Evolutionary conservation across 768 basidiomycete genomes (phyloP).

Genomic region (Xerocomellus intermedius): DNA sequence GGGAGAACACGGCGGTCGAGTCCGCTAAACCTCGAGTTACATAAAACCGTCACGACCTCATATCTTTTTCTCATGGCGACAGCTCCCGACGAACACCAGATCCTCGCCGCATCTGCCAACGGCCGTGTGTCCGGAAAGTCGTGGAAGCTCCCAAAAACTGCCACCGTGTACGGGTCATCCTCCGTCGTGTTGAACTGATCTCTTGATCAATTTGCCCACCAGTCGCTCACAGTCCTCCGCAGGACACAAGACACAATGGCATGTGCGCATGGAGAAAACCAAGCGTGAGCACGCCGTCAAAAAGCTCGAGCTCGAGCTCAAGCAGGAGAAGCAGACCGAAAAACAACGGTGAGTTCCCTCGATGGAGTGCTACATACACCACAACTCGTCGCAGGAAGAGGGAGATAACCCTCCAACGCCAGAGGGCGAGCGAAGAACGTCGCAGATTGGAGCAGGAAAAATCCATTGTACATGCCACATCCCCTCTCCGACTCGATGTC

Average conservation of each 20-base stretch:
- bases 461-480: constrained; percentile 19
- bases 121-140: constrained; percentile 70
- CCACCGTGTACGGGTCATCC: constrained; percentile 45
- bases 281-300: constrained; percentile 68
- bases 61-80: constrained; percentile 21
- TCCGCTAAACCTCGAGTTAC: constrained; percentile 11
- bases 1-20: no score
- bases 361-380: background rate
- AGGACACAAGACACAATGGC: constrained; percentile 70
- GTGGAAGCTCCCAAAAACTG: constrained; percentile 56
- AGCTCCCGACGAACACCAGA: constrained; percentile 14
- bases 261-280: constrained; percentile 66
- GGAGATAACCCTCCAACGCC: constrained; percentile 68
- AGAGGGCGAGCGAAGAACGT: constrained; percentile 71
- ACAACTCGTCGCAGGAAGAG: constrained; percentile 46
- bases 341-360: constrained; percentile 46
- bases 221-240: constrained; percentile 69
- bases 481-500: background rate
- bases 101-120: constrained; percentile 55
- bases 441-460: constrained; percentile 48
- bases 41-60: constrained; percentile 17
- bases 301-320: constrained; percentile 69
- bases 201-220: constrained; percentile 5
- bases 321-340: constrained; percentile 74
- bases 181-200: background rate